Evolutionary conservation across 208 protist species (phyloP).

Genomic region (Phytomonas francai): DNA sequence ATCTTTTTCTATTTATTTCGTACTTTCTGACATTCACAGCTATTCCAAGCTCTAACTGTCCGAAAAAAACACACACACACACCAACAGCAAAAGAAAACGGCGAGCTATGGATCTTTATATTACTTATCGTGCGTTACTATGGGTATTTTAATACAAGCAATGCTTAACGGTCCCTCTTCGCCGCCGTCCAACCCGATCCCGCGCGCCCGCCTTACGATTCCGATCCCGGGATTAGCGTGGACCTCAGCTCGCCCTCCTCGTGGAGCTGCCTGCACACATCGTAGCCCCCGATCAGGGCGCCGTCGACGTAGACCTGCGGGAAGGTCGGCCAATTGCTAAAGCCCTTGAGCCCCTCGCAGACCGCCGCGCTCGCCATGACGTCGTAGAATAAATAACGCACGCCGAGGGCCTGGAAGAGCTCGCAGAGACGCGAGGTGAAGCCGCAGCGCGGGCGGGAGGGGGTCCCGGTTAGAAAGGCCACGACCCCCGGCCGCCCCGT

Average conservation of each 20-base stretch:
- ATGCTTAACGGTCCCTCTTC: too few species aligned
- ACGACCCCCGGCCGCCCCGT: conserved; percentile 72
- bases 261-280: conserved; percentile 83
- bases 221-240: conserved; percentile 32
- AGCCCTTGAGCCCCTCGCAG: conserved; percentile 83
- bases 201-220: too few species aligned
- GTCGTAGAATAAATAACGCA: conserved; percentile 83
- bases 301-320: conserved; percentile 93
- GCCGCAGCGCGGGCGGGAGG: conserved; percentile 84
- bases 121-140: too few species aligned
- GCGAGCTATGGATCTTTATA: too few species aligned
- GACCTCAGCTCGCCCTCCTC: conserved; percentile 75
- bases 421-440: conserved; percentile 82
- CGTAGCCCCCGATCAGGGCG: conserved; percentile 88
- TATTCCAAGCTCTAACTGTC: too few species aligned
- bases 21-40: too few species aligned
- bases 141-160: too few species aligned
- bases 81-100: too few species aligned
- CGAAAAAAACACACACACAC: too few species aligned
- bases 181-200: too few species aligned
- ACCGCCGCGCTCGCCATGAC: conserved; percentile 88
- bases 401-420: conserved; percentile 53
- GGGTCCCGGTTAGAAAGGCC: conserved; percentile 89
- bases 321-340: conserved; percentile 91
- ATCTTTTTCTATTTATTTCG: too few species aligned